Evolutionary conservation across 2,329 filamentous ascomycete species (phyloP).

Genomic region (Talaromyces verruculosus): DNA sequence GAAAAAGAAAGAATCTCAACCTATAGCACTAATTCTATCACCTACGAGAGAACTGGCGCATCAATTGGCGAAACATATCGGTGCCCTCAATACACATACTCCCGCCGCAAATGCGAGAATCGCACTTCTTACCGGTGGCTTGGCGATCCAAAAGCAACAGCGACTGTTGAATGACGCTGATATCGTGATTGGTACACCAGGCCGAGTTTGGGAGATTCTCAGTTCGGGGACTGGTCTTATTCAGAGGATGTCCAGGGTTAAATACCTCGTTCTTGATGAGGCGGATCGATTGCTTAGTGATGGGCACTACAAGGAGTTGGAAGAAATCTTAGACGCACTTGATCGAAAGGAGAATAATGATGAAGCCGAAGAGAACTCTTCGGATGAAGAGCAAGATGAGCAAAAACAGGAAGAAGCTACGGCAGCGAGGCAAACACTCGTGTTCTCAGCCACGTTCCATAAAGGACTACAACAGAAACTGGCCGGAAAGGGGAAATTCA

Average conservation of each 20-base stretch:
- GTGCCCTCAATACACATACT: slow-evolving; percentile 65
- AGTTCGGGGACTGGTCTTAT: slow-evolving; percentile 71
- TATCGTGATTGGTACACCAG: slow-evolving; percentile 90
- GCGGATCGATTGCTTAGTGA: slow-evolving; percentile 88
- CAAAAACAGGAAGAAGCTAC: slow-evolving; percentile 22
- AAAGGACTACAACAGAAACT: slow-evolving; percentile 89
- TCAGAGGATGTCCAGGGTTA: slow-evolving; percentile 67
- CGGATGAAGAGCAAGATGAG: slow-evolving; percentile 49
- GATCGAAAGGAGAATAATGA: slow-evolving; percentile 60
- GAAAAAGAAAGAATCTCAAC: slow-evolving; percentile 46
- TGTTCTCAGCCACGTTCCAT: slow-evolving; percentile 96
- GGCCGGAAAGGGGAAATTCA: slow-evolving; percentile 67
- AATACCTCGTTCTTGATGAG: slow-evolving; percentile 88
- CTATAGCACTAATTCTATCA: slow-evolving; percentile 78
- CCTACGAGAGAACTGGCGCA: slow-evolving; percentile 93
- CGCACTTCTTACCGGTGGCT: slow-evolving; percentile 86
- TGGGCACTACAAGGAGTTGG: slow-evolving; percentile 91
- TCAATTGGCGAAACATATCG: slow-evolving; percentile 82
- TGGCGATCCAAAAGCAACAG: slow-evolving; percentile 94
- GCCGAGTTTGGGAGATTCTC: slow-evolving; percentile 90
- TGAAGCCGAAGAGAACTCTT: slow-evolving; percentile 28
- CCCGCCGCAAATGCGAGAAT: slow-evolving; percentile 63
- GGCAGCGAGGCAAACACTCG: slow-evolving; percentile 72
- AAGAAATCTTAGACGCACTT: slow-evolving; percentile 79
- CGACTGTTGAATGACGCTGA: slow-evolving; percentile 80